Evolutionary conservation across 768 basidiomycete genomes (phyloP), one percentile per base, ranked within the genome.

Genomic region (Russula abietina): DNA sequence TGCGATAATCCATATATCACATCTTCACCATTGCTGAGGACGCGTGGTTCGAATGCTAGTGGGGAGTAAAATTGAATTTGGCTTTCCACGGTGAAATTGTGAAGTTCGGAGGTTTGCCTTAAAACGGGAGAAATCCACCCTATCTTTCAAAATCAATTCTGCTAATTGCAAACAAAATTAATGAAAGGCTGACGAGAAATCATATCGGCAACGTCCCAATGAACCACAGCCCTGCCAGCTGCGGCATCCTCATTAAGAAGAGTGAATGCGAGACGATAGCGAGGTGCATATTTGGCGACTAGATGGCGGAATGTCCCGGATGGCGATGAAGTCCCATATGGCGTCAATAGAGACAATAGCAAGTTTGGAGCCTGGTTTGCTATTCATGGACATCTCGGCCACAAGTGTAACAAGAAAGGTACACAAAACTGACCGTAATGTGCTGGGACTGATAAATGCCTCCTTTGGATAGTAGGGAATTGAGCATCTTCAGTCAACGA

Each of bases 11-110:
- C 82, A 72, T 84, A 85, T 10, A 72, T 70, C 8, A 71, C 74
- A 30, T 76, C 70, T 9, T 77, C 74, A 17, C 71, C 69, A 41
- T 69, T 62, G 55, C 66, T 59, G 3, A 81, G 50, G 6, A 71
- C 62, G 8, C 68, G 71, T 10, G 93, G 89, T 57, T 83, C 78
- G 70, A 98, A 92, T 1, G 92, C 87, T 50, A 98, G 75, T 0
- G 94, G 95, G 6, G 93, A 92, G 69, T 96, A 87, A 70, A 85
- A 93, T 69, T 95, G 92, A 0, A 97, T 83, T 75, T 98, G 96
- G 62, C 93, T 96, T 76, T 98, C 94, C 49, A 98, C 80, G 2
- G 89, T 94, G 71, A 94, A 92, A 70, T 95, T 93, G 77, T 98
- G 92, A 19, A 98, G 74, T 17, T 78, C 72, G 3, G 77, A 76